A percentile compares a stretch with the other conserved stretches of the same genome.
These are phyloP conservation scores for Botrytis byssoidea DNA, from an alignment of 2,329 filamentous ascomycete genomes.

Conservation along the genomic window DNA sequence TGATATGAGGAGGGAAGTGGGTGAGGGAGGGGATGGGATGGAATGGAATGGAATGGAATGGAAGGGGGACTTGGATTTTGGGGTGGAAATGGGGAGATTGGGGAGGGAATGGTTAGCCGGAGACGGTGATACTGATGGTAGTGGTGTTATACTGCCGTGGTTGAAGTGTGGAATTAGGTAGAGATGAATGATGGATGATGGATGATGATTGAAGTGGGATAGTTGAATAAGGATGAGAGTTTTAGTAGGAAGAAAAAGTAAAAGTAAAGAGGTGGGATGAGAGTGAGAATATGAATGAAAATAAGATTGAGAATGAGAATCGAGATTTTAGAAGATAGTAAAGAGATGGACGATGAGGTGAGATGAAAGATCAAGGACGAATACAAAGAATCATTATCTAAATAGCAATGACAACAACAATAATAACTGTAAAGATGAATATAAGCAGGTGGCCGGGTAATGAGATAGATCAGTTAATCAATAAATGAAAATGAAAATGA, in stretches of 20 bases:
- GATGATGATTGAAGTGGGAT: neutral
- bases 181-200: no score
- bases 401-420: neutral
- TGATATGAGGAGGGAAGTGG: neutral
- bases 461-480: accelerated
- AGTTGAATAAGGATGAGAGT: neutral
- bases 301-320: neutral
- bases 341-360: neutral
- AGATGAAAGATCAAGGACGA: neutral
- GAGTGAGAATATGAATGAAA: neutral
- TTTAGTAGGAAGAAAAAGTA: no score
- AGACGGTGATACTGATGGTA: neutral
- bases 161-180: neutral
- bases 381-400: neutral
- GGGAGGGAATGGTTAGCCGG: no score
- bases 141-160: neutral
- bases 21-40: neutral
- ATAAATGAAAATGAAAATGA: no score
- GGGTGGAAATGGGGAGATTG: neutral
- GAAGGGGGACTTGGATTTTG: neutral
- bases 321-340: no score
- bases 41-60: no score
- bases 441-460: neutral
- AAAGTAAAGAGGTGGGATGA: neutral
- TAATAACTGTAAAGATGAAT: neutral